Evolutionary conservation across 78 protist genomes (phyloP), one percentile per base, ranked within the genome.

Genomic region (Paulinella micropora): DNA sequence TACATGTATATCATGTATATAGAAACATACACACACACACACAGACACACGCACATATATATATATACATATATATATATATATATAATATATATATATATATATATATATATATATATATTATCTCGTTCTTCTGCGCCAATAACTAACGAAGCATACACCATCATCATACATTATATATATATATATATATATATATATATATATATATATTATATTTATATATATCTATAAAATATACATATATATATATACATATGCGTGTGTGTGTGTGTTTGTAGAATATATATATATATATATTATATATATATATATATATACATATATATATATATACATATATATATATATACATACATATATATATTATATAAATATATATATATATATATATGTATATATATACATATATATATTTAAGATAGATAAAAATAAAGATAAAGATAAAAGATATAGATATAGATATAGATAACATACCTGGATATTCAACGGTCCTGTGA

Each of bases 401-500:
- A 51, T 51, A 51, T 51, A 15, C 15, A 51, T 51, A 15, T 51
- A 51, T 51, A 15, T 51, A 51, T 15, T 51, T 51, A n/a, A n/a
- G n/a, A n/a, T n/a, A n/a, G n/a, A n/a, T n/a, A n/a, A n/a, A n/a
- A n/a, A n/a, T n/a, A n/a, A n/a, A n/a, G n/a, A n/a, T n/a, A n/a
- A n/a, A n/a, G n/a, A n/a, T n/a, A n/a, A n/a, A n/a, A n/a, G n/a
- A n/a, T n/a, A 51, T 51, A 51, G 32, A 6, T 51, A 15, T 51
- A 15, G 6, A 51, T 51, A 51, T 23, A 90, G 83, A 89, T 90
- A 2, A 93, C 28, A 4, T 94, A 90, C 93, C 95, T 96, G 23
- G 96, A 93, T 40, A 94, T 96, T 90, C 96, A 97, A 82, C 98
- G 99, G 94, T 96, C 92, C 94, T 83, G 98, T 94, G 79, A 96